Percentiles rank a stretch among this genome's conserved stretches.
These are phyloP conservation scores for Blepharisma stoltei DNA, from an alignment of 73 alveolate species.

Conservation along the genomic window DNA sequence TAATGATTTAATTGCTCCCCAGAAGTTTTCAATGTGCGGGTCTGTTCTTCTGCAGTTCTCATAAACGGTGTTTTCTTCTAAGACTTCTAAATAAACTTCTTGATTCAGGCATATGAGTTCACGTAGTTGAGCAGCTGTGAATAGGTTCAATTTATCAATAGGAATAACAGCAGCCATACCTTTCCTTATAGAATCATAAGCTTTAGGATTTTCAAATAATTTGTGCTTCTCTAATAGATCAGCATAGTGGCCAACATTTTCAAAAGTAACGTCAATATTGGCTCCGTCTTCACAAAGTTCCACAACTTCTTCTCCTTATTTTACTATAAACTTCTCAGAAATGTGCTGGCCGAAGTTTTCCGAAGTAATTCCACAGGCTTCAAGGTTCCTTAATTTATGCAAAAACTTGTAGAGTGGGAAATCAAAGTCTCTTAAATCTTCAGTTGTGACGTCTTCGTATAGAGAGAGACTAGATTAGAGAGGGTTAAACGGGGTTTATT, in stretches of 20 bases:
- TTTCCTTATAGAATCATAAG: conserved; percentile 62
- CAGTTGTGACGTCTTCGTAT: conserved; percentile 45
- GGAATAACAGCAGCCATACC: conserved; percentile 79
- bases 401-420: conserved; percentile 56
- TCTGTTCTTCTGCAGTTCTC: conserved; percentile 67
- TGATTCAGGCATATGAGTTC: conserved; percentile 82
- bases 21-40: conserved; percentile 60
- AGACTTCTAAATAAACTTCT: conserved; percentile 65
- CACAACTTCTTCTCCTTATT: conserved; percentile 62
- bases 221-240: conserved; percentile 59
- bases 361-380: conserved; percentile 36
- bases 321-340: conserved; percentile 63
- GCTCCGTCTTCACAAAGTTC: conserved; percentile 68
- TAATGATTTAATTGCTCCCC: conserved; percentile 70
- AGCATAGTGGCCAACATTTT: conserved; percentile 52
- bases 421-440: conserved; percentile 72
- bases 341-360: conserved; percentile 31
- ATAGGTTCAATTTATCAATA: conserved; percentile 50
- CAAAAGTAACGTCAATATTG: conserved; percentile 49
- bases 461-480: too few relatives aligned
- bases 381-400: conserved; percentile 51
- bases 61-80: conserved; percentile 75
- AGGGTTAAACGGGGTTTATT: too few relatives aligned
- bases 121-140: conserved; percentile 79
- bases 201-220: conserved; percentile 58